Conservation (phyloP, 2,329 filamentous ascomycete species). For the Diaporthe sp. region DNA sequence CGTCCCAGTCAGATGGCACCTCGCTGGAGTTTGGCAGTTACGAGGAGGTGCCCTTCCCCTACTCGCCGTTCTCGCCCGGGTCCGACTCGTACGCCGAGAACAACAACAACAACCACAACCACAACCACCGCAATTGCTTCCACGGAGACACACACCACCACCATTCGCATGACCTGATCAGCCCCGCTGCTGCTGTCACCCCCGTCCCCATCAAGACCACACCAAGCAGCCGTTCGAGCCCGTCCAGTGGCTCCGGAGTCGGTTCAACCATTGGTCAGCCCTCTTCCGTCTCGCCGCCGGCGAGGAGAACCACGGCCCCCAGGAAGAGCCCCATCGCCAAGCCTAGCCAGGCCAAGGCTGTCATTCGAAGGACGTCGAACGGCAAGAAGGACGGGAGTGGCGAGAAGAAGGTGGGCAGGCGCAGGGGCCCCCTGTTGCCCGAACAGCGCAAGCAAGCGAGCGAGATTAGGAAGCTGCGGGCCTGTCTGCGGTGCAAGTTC, state of each 20-base stretch:
- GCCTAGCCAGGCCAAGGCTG: conserved; percentile 75
- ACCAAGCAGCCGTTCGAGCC: conserved; percentile 67
- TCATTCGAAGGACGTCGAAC: conserved; percentile 80
- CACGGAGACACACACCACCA: conserved; percentile 64
- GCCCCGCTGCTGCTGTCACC: conserved; percentile 74
- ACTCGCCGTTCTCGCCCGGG: conserved; percentile 83
- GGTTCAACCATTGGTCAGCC: conserved; percentile 63
- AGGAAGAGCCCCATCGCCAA: conserved; percentile 85
- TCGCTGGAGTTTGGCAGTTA: conserved; percentile 80
- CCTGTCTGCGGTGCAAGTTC: conserved; percentile 96
- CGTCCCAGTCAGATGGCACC: conserved; percentile 78
- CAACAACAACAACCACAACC: conserved; percentile 46
- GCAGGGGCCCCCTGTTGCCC: conserved; percentile 88
- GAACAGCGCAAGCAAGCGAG: conserved; percentile 97
- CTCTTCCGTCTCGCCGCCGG: conserved; percentile 70
- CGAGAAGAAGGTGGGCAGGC: conserved; percentile 93
- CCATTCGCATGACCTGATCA: conserved; percentile 65
- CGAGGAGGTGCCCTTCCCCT: conserved; percentile 81
- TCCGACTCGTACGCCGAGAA: conserved; percentile 80
- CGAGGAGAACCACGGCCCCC: conserved; percentile 75
- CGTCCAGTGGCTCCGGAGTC: conserved; percentile 70
- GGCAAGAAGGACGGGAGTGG: conserved; percentile 81
- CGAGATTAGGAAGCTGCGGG: conserved; percentile 94
- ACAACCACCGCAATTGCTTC: conserved; percentile 69
- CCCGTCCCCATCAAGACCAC: conserved; percentile 77